Conservation (phyloP, 352 stramenopile species). For the Phytophthora fragariaefolia region DNA sequence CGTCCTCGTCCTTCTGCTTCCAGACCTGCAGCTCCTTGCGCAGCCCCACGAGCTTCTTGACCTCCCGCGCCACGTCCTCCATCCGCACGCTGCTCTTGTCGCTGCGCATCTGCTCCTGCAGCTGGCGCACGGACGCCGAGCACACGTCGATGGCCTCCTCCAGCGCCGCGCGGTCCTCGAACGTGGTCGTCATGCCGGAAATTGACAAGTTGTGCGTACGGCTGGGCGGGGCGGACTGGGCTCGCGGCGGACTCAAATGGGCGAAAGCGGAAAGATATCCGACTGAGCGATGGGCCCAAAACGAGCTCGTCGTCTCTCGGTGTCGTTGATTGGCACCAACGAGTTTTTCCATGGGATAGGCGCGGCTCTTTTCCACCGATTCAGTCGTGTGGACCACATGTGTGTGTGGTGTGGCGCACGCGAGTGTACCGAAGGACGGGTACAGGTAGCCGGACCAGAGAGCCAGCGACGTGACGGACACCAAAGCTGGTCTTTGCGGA, state of each 20-base stretch:
- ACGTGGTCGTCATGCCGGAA: slow-evolving; percentile 43
- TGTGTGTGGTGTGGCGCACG: neutral
- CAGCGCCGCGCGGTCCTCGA: slow-evolving; percentile 47
- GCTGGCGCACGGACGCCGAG: slow-evolving; percentile 54
- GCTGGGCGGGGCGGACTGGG: neutral
- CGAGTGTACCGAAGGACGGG: slow-evolving; percentile 9
- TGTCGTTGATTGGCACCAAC: slow-evolving; percentile 28
- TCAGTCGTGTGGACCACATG: neutral
- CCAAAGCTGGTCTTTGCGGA: neutral
- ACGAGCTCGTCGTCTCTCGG: too few relatives aligned
- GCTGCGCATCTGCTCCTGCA: slow-evolving; percentile 67
- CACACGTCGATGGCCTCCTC: slow-evolving; percentile 65
- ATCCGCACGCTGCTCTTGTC: slow-evolving; percentile 44
- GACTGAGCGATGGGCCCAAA: slow-evolving; percentile 14
- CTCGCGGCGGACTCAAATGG: neutral
- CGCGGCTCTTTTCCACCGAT: slow-evolving; percentile 7
- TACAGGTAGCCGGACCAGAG: slow-evolving; percentile 25
- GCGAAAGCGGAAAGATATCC: slow-evolving; percentile 20
- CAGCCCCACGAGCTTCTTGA: slow-evolving; percentile 66
- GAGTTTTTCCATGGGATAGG: slow-evolving; percentile 20
- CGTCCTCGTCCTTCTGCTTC: slow-evolving; percentile 43
- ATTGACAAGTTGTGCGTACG: neutral
- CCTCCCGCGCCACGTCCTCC: slow-evolving; percentile 57
- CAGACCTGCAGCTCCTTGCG: slow-evolving; percentile 76
- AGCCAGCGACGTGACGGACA: slow-evolving; percentile 25